Base-by-base conservation (phyloP, 75 land plant species). In the Sequoiadendron giganteum region DNA sequence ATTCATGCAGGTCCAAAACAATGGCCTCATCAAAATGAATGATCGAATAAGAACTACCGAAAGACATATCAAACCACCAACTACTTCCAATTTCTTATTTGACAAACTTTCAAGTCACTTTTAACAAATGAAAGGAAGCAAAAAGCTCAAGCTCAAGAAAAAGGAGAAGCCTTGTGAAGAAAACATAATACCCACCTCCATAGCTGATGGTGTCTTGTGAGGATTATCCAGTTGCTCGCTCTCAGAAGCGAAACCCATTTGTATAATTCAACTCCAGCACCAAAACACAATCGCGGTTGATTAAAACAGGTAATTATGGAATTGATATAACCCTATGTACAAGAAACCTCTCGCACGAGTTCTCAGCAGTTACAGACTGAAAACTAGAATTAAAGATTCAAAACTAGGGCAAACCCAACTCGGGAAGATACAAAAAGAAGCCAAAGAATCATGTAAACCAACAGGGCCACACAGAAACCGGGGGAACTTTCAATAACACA, bases 121-220 rank as follows among this genome's bases (percentile, higher is more conserved):
- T 18, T 18, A 2, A 21, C 25, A 58, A 5, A 3, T 19, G 55
- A 52, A 52, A 52, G 2, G 16, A 58, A 58, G 5, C 4, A 19
- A 58, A 18, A 56, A 15, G 19, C 4, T 56, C 3, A 18, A 18
- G 1, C 18, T 3, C 3, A 56, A 3, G 3, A 14, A 15, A 16
- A 56, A 19, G 21, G 61, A 19, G 3, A 18, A 3, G 6, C 25
- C 7, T 19, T 0, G 1, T 25, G 7, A 32, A 25, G 0, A 73
- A 73, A 73, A 73, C 5, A 0, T 1, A 73, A 73, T 32, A 32
- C 38, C 70, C 79, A 95, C 92, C 96, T 94, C 85, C 47, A 4
- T 39, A 3, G 45, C 82, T 16, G 82, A 79, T 79, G 82, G 45
- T 14, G 42, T 16, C 25, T 79, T 79, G 45, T 3, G 45, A 18